A percentile compares a stretch with the other conserved stretches of the same genome.
phyloP scores from a whole-genome alignment of 2,329 filamentous ascomycete species.

The Botrytis aclada region DNA sequence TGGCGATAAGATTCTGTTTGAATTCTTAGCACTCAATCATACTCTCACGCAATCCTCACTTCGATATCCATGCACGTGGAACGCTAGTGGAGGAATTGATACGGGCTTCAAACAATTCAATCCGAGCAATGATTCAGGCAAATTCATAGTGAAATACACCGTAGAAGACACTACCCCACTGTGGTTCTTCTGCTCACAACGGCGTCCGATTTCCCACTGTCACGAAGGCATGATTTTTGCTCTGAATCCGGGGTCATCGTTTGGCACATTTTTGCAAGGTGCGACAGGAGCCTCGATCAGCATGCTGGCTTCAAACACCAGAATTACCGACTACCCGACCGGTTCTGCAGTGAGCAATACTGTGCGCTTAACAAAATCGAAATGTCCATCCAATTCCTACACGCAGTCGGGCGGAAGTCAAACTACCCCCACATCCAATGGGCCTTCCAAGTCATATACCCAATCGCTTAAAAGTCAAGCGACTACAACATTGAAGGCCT shows the following conservation, averaged over 20 bases:
- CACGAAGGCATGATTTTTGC: neutral
- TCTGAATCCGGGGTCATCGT: neutral
- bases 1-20: neutral
- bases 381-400: neutral
- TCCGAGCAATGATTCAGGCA: neutral
- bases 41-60: neutral
- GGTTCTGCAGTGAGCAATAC: neutral
- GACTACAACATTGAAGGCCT: neutral
- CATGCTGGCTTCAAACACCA: neutral
- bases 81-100: neutral
- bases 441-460: neutral
- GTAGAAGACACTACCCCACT: neutral
- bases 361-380: neutral
- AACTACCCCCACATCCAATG: neutral
- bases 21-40: neutral
- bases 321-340: neutral
- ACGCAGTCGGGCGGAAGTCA: neutral
- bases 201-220: neutral
- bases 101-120: neutral
- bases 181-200: neutral
- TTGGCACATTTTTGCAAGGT: neutral
- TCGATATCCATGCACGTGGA: neutral
- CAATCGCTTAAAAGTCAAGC: neutral
- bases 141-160: neutral
- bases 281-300: neutral